Evolutionary conservation across 306 rosid species (phyloP).

Genomic region (Castanea mollissima): DNA sequence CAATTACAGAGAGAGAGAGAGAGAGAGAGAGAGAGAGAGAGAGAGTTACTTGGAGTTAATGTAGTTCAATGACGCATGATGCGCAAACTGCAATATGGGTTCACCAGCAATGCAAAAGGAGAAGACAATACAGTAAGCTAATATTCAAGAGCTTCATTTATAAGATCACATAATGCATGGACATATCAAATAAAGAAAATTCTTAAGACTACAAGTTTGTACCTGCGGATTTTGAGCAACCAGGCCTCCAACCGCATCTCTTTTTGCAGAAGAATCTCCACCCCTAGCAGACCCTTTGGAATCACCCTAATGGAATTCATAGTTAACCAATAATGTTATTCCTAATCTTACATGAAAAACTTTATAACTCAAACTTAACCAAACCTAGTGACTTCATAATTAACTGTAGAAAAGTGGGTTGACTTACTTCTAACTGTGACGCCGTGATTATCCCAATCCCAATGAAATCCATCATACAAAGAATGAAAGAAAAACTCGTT

Average conservation of each 20-base stretch:
- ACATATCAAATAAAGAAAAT: background rate
- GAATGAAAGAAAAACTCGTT: conserved; percentile 19
- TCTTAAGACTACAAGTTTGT: conserved; percentile 15
- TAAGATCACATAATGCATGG: conserved; percentile 7
- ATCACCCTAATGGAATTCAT: conserved; percentile 66
- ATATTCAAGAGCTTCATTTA: conserved; percentile 10
- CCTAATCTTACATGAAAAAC: background rate
- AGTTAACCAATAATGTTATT: conserved; percentile 27
- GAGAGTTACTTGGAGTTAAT: conserved; percentile 63
- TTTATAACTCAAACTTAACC: background rate
- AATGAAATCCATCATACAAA: conserved; percentile 24
- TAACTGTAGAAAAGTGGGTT: conserved; percentile 10
- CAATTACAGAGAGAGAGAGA: background rate
- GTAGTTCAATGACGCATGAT: conserved; percentile 63
- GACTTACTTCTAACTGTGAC: conserved; percentile 75
- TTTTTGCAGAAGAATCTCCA: conserved; percentile 70
- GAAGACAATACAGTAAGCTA: conserved; percentile 16
- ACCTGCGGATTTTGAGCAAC: conserved; percentile 75
- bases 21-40: conserved; percentile 13
- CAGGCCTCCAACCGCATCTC: conserved; percentile 53
- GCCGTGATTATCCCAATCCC: conserved; percentile 29
- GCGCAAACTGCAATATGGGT: conserved; percentile 53
- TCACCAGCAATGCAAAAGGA: conserved; percentile 21
- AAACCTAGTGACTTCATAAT: background rate
- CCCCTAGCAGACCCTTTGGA: conserved; percentile 80